phyloP scores from a whole-genome alignment of 768 basidiomycete species.

The Mycena floridula region DNA sequence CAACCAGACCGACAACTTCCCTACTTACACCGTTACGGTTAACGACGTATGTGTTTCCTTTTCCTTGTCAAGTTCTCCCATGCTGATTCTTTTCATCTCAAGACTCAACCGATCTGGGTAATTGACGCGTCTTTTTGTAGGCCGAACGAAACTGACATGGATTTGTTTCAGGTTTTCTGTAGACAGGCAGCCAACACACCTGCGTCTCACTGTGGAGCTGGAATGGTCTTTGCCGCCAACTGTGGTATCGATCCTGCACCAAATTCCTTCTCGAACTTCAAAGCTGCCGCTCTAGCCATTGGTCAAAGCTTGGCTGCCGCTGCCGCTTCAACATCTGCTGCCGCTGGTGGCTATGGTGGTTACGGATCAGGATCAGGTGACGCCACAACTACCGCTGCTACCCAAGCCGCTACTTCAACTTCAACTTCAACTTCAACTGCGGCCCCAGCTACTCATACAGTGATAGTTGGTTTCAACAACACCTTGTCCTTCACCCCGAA shows the following conservation, averaged over 20 bases:
- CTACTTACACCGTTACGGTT: conserved; percentile 43
- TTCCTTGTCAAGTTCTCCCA: background rate
- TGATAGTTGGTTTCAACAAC: conserved; percentile 48
- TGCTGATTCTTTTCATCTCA: background rate
- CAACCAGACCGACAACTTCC: conserved; percentile 41
- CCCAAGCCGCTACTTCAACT: conserved; percentile 21
- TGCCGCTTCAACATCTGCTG: conserved; percentile 29
- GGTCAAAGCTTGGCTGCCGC: conserved; percentile 43
- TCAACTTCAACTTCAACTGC: conserved; percentile 48
- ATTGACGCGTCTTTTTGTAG: conserved; percentile 7
- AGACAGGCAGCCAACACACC: conserved; percentile 44
- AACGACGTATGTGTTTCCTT: conserved; percentile 15
- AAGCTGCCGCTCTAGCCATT: conserved; percentile 47
- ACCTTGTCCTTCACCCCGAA: conserved; percentile 46
- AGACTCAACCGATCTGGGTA: conserved; percentile 55
- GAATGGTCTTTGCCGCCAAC: conserved; percentile 68
- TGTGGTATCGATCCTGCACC: conserved; percentile 45
- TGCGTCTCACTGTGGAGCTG: conserved; percentile 50
- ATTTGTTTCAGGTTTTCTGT: conserved; percentile 23
- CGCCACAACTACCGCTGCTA: conserved; percentile 8
- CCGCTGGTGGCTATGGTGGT: conserved; percentile 16
- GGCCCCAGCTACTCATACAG: conserved; percentile 32
- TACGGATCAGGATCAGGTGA: conserved; percentile 10
- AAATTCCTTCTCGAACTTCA: conserved; percentile 60
- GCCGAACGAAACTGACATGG: background rate